These are phyloP conservation scores for Jaltomata sinuosa DNA, from an alignment of 257 asterid species.

Conservation along the genomic window DNA sequence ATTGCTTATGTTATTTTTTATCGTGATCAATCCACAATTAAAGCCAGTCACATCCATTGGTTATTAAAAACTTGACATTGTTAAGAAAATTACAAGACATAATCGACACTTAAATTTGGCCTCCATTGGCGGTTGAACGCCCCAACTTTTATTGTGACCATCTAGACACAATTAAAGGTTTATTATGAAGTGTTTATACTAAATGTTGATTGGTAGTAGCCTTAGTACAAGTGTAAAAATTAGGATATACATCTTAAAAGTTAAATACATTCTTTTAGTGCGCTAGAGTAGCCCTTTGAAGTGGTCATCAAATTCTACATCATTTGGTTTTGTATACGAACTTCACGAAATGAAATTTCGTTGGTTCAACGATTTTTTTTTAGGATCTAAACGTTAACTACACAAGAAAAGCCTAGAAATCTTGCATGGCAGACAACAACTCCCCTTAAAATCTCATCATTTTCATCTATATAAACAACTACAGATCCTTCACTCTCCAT, in stretches of 20 bases:
- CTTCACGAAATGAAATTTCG: background rate
- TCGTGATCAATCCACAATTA: background rate
- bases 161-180: background rate
- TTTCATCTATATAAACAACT: slow-evolving; percentile 24
- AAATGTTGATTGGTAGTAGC: background rate
- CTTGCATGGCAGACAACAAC: slow-evolving; percentile 58
- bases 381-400: background rate
- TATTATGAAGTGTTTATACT: background rate
- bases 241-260: background rate
- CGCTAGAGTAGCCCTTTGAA: background rate
- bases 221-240: background rate
- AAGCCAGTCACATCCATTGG: background rate
- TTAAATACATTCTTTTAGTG: background rate
- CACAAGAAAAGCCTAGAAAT: background rate
- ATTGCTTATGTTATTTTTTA: background rate
- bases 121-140: too few relatives aligned
- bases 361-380: too few relatives aligned
- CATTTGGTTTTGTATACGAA: slow-evolving; percentile 10
- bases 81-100: too few relatives aligned
- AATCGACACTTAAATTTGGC: too few relatives aligned
- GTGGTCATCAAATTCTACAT: background rate
- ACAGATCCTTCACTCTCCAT: background rate
- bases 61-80: background rate
- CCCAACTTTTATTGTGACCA: too few relatives aligned
- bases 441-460: background rate